Evolutionary conservation across 495 filamentous ascomycete species (phyloP), one percentile per base, ranked within the genome.

Genomic region (Penicillium lividum): DNA sequence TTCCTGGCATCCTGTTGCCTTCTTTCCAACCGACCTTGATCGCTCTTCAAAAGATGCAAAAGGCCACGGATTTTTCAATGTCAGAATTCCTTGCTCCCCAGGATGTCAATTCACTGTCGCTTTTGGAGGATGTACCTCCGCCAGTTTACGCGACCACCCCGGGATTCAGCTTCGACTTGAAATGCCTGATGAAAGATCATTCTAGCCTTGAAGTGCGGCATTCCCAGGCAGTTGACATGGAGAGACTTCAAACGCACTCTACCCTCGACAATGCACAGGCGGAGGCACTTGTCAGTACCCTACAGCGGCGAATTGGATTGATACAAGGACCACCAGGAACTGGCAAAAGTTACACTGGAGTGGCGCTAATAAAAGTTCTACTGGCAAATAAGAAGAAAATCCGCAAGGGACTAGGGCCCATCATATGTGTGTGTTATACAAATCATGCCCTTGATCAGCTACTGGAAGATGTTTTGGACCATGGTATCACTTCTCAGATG

Each of bases 201-300:
- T 57, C 53, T 4, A 63, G 55, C 44, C 57, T 62, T 56, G 80
- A 58, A 55, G 22, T 63, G 50, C 77, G 45, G 65, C 69, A 71
- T 11, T 55, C 63, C n/a, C 57, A 75, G 29, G 55, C 69, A 8
- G 73, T 79, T 38, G 72, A 83, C 49, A 59, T 76, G 8, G 42
- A 68, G 16, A 68, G 55, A 5, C 67, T 88, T 11, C 58, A 63
- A n/a, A 53, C 67, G 4, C 58, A 69, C 42, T 80, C 84, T 1
- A 77, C 66, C 4, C 79, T 89, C 2, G 87, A 90, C 57, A 59
- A 76, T 28, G 79, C 76, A 0, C 88, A 95, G 65, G 79, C 80
- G 13, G 43, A 65, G 0, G 83, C 86, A 4, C 67, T 90, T 15
- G 64, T 88, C 3, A 65, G 77, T 29, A 74, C 83, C 15, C 72